A percentile compares a stretch with the other conserved stretches of the same genome.
Conservation (phyloP, 257 asterid genomes). For the Solanum ossicruentum region DNA sequence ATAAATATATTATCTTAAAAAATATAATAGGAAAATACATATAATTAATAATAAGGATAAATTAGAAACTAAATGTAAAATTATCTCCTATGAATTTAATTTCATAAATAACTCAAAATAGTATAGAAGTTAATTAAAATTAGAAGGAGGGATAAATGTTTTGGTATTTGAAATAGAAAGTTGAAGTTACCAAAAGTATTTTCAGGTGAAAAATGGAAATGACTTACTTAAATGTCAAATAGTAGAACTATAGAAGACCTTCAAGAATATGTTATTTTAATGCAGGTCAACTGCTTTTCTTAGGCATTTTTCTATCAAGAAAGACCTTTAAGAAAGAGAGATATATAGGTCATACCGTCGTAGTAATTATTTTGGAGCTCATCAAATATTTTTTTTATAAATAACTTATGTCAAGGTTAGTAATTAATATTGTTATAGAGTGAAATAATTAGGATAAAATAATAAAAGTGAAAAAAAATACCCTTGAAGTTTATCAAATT, state of each 20-base stretch:
- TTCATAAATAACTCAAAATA: too few species aligned
- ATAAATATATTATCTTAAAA: too few species aligned
- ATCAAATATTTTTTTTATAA: neutral
- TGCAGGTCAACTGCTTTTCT: neutral
- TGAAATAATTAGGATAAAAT: too few species aligned
- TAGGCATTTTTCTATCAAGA: neutral
- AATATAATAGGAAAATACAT: too few species aligned
- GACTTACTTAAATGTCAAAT: neutral
- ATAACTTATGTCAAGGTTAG: too few species aligned
- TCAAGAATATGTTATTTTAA: neutral
- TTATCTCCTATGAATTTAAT: too few species aligned
- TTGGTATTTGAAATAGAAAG: neutral
- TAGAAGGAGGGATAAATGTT: neutral
- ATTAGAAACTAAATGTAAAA: too few species aligned
- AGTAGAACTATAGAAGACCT: neutral
- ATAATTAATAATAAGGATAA: too few species aligned
- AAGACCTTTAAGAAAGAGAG: neutral
- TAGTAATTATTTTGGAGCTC: neutral
- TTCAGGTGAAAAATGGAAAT: neutral
- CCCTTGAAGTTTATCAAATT: too few species aligned
- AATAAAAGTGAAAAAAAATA: too few species aligned
- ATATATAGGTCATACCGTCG: neutral
- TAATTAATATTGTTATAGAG: too few species aligned
- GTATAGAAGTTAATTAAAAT: too few species aligned
- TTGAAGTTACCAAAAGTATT: neutral